Evolutionary conservation across 2,329 filamentous ascomycete species (phyloP).

Genomic region (Fusarium globosum): DNA sequence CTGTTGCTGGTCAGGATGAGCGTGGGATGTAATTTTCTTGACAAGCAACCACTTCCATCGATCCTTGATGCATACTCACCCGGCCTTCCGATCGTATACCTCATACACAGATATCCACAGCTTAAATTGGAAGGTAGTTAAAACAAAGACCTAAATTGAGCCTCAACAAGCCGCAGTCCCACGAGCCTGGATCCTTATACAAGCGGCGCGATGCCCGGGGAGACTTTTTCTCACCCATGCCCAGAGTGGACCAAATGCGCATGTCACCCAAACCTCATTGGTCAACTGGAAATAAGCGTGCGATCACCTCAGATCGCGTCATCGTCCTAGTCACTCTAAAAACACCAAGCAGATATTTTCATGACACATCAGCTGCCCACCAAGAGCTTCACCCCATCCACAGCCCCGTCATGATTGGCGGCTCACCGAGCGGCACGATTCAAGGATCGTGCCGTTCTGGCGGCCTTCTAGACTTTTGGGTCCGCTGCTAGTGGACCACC

Average conservation of each 20-base stretch:
- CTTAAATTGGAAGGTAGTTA: constrained; percentile 30
- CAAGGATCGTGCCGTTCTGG: constrained; percentile 38
- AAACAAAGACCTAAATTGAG: constrained; percentile 1
- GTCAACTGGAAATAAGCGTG: constrained; percentile 7
- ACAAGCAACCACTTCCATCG: not conserved
- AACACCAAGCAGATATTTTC: constrained; percentile 23
- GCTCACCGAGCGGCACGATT: constrained; percentile 38
- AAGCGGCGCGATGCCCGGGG: constrained; percentile 29
- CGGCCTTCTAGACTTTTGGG: constrained; percentile 39
- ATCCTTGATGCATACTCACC: not conserved
- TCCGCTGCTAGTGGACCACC: constrained; percentile 19
- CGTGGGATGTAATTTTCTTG: constrained; percentile 12
- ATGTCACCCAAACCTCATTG: constrained; percentile 21
- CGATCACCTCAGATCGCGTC: constrained; percentile 47
- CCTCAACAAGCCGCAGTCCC: constrained; percentile 19
- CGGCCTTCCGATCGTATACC: not conserved
- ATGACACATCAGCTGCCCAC: constrained; percentile 40
- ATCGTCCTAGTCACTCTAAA: constrained; percentile 42
- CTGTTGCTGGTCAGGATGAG: not conserved
- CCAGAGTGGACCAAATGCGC: constrained; percentile 28
- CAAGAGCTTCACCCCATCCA: not conserved
- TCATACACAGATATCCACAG: not conserved
- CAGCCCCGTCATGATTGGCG: not conserved
- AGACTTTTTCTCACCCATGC: constrained; percentile 4
- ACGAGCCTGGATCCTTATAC: constrained; percentile 14